Conservation (phyloP, 1,139 yeast genomes). For the Schwanniomyces etchellsii region DNA sequence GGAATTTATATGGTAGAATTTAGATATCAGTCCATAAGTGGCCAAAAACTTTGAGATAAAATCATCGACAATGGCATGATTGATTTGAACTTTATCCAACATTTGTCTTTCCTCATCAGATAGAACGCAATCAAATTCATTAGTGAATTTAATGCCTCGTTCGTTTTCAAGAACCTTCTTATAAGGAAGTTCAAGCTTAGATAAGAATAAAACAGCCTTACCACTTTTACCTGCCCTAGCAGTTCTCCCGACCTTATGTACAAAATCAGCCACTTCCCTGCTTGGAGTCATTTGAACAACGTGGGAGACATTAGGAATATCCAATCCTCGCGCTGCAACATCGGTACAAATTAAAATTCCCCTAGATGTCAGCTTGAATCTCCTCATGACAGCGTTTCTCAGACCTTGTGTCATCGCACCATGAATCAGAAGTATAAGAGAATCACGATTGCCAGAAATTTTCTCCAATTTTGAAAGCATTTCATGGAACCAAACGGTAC, state of each 20-base stretch:
- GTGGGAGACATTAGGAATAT: constrained; percentile 78
- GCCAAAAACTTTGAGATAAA: constrained; percentile 26
- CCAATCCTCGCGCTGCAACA: constrained; percentile 97
- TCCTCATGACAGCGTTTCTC: constrained; percentile 54
- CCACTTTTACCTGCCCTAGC: constrained; percentile 91
- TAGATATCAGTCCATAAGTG: constrained; percentile 24
- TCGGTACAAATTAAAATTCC: constrained; percentile 79
- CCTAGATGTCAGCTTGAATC: constrained; percentile 44
- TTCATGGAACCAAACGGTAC: constrained; percentile 45
- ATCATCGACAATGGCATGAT: constrained; percentile 10
- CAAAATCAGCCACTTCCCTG: constrained; percentile 66
- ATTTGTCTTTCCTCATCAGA: constrained; percentile 9
- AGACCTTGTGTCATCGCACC: constrained; percentile 66
- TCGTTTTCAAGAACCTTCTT: constrained; percentile 34
- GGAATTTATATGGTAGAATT: constrained; percentile 19
- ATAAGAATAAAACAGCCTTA: constrained; percentile 48
- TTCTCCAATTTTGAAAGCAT: constrained; percentile 11
- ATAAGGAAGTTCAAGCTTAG: constrained; percentile 46
- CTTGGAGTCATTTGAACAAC: constrained; percentile 81
- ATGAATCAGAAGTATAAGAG: constrained; percentile 41
- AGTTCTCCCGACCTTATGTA: constrained; percentile 94
- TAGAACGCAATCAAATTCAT: constrained; percentile 14
- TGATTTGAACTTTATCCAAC: constrained; percentile 10
- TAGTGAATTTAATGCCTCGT: constrained; percentile 47
- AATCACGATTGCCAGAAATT: constrained; percentile 8